Percentiles rank a stretch among this genome's conserved stretches.
Evolutionary conservation across 139 green algal species (phyloP).

Genomic region (Picochlorum sp.): DNA sequence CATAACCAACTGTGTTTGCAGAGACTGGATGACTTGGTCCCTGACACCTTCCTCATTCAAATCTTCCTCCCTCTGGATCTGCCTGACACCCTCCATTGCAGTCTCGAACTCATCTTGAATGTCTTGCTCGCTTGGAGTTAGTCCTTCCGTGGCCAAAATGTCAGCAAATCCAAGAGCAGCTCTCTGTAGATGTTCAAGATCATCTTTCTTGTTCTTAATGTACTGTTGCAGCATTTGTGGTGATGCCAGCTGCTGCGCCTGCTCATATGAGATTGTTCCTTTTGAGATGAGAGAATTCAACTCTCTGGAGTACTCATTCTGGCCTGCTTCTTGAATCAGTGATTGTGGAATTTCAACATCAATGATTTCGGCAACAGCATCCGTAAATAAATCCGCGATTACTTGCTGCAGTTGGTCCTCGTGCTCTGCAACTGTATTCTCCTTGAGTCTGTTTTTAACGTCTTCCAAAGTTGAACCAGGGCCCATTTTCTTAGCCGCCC

Average conservation of each 20-base stretch:
- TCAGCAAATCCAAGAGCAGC: constrained; percentile 18
- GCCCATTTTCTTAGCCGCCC: constrained; percentile 3
- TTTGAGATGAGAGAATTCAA: constrained; percentile 17
- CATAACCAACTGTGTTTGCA: constrained; percentile 12
- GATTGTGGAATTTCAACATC: constrained; percentile 28
- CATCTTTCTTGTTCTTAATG: constrained; percentile 2
- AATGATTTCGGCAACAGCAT: constrained; percentile 18
- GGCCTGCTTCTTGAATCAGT: constrained; percentile 23
- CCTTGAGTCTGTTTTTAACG: constrained; percentile 5
- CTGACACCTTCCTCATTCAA: constrained; percentile 22
- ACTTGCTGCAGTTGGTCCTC: constrained; percentile 12
- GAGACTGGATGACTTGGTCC: constrained; percentile 23
- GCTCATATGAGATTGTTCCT: constrained; percentile 23
- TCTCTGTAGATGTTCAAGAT: constrained; percentile 16
- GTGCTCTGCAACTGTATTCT: background rate
- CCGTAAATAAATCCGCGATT: constrained; percentile 20
- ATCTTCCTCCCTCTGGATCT: constrained; percentile 6
- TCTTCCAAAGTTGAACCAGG: constrained; percentile 2
- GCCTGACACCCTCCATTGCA: background rate
- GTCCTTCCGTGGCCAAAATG: constrained; percentile 19
- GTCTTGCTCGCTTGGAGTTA: constrained; percentile 9
- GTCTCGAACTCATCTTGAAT: constrained; percentile 2
- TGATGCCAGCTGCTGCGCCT: constrained; percentile 33
- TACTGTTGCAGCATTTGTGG: constrained; percentile 7
- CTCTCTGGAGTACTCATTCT: constrained; percentile 30